Base-by-base conservation (phyloP, 106 monocot genomes). In the Narthecium ossifragum region DNA sequence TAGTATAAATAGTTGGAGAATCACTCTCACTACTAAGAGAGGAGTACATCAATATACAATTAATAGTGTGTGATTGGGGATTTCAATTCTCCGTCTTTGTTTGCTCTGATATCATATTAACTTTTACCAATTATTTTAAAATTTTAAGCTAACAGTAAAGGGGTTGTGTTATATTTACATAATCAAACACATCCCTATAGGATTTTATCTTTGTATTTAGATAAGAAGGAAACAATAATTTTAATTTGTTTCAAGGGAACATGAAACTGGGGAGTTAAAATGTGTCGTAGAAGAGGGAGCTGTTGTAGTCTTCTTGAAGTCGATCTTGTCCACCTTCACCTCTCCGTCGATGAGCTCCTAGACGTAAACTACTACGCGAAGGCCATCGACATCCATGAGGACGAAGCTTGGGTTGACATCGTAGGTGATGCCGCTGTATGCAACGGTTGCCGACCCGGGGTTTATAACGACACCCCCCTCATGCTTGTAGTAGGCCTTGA, bases 401-500 rank as follows among this genome's bases (percentile, higher is more conserved):
- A 96, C 94, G 21, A 96, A 96, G 40, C 94, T 90, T 0, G 96
- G 86, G 67, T 96, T 96, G 13, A 90, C 96, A 26, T 96, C 90
- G 31, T 84, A 83, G 9, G 90, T 90, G 65, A 98, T 81, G 77
- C 90, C 90, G 81, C 81, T 90, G 46, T 77, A 81, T n/a, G 86
- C 96, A 28, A 86, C 86, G 0, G 96, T 98, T n/a, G 86, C 96
- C 6, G 90, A 90, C 23, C 90, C 96, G 1, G 96, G 96, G 63
- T 98, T 98, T 51, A 98, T 90, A 17, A 90, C 96, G 1, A 98
- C 96, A 20, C 96, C 90, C 0, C 90, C 90, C 69, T 90, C 96
- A 34, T 98, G 96, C 71, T 90, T 98, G 80, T 98, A n/a, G n/a
- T n/a, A 98, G 8, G 96, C 96, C 76, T 98, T 98, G 75, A 96